Base-by-base conservation (phyloP, 257 asterid genomes). In the Solanum chilense region DNA sequence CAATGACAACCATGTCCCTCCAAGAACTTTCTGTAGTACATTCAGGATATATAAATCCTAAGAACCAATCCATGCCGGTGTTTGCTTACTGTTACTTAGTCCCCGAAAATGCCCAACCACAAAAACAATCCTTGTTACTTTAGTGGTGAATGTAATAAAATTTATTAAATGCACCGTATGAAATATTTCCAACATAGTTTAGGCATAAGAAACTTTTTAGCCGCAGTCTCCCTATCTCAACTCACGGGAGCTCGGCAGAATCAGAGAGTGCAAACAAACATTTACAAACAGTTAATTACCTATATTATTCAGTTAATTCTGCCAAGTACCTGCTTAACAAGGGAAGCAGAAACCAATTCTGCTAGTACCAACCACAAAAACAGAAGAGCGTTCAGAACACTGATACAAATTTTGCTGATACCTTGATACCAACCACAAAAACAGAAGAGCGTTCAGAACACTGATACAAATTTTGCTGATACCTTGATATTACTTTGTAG, bases 401-500 rank as follows among this genome's bases (percentile, higher is more conserved):
- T 44, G 66, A 78, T 27, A 78, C 11, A 77, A 78, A 9, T 78
- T 45, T 9, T 78, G 84, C 60, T 83, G 62, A 44, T 77, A 94
- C 98, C 95, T 95, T 64, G 93, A 86, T 82, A 95, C 35, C 35
- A 33, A 33, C 35, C 35, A 44, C 68, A 49, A 13, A 42, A 77
- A 52, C 13, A 45, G n/a, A 23, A 39, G 68, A 9, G 83, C 23
- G 71, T 70, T 58, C 78, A 21, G 35, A 71, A 60, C 20, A 85
- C 33, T 44, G 66, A 78, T 27, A 78, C 12, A 77, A 78, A 9
- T 45, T 45, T 9, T 78, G 84, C 60, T 83, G 62, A 44, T 77
- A 94, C 98, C 95, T 95, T 64, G 93, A 86, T 82, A 95, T 91
- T 85, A 93, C 96, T 93, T 91, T 95, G 87, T 95, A 96, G 92